Base-by-base conservation (phyloP, 2,329 filamentous ascomycete genomes). In the Epichloe coenophiala region DNA sequence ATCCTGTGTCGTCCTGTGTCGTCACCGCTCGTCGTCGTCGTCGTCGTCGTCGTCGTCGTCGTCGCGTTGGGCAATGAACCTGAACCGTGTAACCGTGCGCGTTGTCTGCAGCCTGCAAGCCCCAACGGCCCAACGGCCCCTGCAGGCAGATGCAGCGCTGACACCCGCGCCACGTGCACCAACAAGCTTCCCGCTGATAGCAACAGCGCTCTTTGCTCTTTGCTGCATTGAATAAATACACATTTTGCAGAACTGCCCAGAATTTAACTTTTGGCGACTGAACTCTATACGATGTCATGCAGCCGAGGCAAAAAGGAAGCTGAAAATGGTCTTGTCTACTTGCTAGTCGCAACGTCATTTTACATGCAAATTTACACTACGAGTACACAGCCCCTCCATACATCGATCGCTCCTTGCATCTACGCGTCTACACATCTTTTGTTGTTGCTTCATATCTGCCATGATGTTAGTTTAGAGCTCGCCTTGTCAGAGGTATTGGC, bases 391-490 rank as follows among this genome's bases (percentile, higher is more conserved):
- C 6, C 40, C 19, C 19, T 35, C 17, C 13, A 33, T 35, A 19
- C 12, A 12, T 33, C 39, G 23, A 21, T 19, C 19, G 12, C 6
- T 27, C 11, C n/a, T 17, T 39, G 19, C 45, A n/a, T 44, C 52
- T 58, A 64, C n/a, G 19, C 45, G 19, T 44, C 52, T 58, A 64
- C n/a, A 42, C 48, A 21, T 77, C 71, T 62, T 75, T 80, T 47
- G 66, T 76, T 5, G 75, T 78, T 33, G 83, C 75, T 68, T 87
- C 83, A 57, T 87, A 80, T 61, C 76, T 79, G 55, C 31, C 51
- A 50, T 37, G 5, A 31, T 33, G 47, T 52, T 46, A 52, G 42
- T 39, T n/a, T 12, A 35, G 21, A 5, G 19, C 44, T 31, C 19
- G 27, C 36, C 3, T 35, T 15, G 42, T 23, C 21, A 38, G 23